Evolutionary conservation across 805 yeast genomes (phyloP).

Genomic region (Myxozyma lipomycoides): DNA sequence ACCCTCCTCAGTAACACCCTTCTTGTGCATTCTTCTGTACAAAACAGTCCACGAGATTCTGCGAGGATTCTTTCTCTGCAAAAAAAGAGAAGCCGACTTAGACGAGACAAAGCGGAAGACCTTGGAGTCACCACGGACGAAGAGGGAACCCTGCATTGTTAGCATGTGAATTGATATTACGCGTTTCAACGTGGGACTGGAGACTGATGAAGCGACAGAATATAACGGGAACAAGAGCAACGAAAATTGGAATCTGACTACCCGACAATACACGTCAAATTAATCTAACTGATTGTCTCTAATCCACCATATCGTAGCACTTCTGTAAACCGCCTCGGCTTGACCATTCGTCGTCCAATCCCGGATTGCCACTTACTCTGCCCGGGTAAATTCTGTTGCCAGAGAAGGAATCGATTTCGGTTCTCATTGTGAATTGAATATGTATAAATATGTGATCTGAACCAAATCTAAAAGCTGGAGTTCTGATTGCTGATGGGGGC

Average conservation of each 20-base stretch:
- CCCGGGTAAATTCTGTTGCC: conserved; percentile 99
- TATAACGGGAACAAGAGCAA: too few relatives aligned
- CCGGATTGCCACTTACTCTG: conserved; percentile 46
- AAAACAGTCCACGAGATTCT: conserved; percentile 99
- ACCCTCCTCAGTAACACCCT: conserved; percentile 96
- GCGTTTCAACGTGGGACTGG: too few relatives aligned
- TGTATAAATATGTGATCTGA: not conserved
- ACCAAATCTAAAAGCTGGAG: not conserved
- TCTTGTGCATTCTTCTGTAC: conserved; percentile 99
- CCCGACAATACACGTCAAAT: too few relatives aligned
- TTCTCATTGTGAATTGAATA: conserved; percentile 66
- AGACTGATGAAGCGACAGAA: too few relatives aligned
- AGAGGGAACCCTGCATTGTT: conserved; percentile 70
- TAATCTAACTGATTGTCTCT: too few relatives aligned
- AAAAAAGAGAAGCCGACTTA: conserved; percentile 95
- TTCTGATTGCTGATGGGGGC: too few relatives aligned
- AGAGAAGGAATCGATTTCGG: conserved; percentile 99
- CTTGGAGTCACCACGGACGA: conserved; percentile 99
- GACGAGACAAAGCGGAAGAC: conserved; percentile 98
- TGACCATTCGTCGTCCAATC: too few relatives aligned
- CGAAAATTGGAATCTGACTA: too few relatives aligned
- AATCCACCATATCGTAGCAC: too few relatives aligned
- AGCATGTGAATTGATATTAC: too few relatives aligned
- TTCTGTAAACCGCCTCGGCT: too few relatives aligned
- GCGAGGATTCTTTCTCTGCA: conserved; percentile 99